Conservation (phyloP, 73 alveolate species). For the Uronychia binucleata region DNA sequence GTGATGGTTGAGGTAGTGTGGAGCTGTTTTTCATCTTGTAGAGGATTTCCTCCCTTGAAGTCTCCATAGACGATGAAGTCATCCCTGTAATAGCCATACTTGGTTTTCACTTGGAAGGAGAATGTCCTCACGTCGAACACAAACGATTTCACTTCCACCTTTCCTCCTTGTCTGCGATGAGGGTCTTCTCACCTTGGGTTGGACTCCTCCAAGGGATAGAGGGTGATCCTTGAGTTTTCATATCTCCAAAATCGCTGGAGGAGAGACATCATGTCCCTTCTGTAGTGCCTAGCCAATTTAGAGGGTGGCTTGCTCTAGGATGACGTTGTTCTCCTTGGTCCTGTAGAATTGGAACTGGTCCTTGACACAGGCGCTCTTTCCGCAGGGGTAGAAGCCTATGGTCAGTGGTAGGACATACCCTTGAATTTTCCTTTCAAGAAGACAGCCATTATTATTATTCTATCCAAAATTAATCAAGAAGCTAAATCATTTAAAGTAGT, state of each 20-base stretch:
- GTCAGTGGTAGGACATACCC: not conserved
- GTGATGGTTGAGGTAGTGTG: not conserved
- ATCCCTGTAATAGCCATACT: slow-evolving; percentile 56
- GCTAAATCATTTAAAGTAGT: too few relatives aligned
- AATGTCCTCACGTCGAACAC: slow-evolving; percentile 50
- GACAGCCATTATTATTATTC: slow-evolving; percentile 51
- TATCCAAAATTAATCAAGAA: too few relatives aligned
- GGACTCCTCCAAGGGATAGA: slow-evolving; percentile 46
- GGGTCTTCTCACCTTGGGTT: slow-evolving; percentile 31
- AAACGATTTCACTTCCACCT: slow-evolving; percentile 35
- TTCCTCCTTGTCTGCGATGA: slow-evolving; percentile 50
- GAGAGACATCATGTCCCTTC: slow-evolving; percentile 63
- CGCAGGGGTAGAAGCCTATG: slow-evolving; percentile 20
- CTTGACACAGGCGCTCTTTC: slow-evolving; percentile 30
- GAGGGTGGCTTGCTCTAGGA: slow-evolving; percentile 13
- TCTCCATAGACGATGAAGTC: slow-evolving; percentile 64
- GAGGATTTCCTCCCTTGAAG: slow-evolving; percentile 28
- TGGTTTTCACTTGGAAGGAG: slow-evolving; percentile 41
- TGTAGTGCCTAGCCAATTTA: slow-evolving; percentile 8
- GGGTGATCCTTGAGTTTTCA: slow-evolving; percentile 26
- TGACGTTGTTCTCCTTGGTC: slow-evolving; percentile 10
- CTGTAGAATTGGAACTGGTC: slow-evolving; percentile 41
- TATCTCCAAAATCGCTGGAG: slow-evolving; percentile 37
- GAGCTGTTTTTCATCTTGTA: slow-evolving; percentile 47
- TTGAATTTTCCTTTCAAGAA: slow-evolving; percentile 58